These are phyloP conservation scores for Oryza meridionalis DNA, from an alignment of 176 grass and related monocot species.

Conservation along the genomic window DNA sequence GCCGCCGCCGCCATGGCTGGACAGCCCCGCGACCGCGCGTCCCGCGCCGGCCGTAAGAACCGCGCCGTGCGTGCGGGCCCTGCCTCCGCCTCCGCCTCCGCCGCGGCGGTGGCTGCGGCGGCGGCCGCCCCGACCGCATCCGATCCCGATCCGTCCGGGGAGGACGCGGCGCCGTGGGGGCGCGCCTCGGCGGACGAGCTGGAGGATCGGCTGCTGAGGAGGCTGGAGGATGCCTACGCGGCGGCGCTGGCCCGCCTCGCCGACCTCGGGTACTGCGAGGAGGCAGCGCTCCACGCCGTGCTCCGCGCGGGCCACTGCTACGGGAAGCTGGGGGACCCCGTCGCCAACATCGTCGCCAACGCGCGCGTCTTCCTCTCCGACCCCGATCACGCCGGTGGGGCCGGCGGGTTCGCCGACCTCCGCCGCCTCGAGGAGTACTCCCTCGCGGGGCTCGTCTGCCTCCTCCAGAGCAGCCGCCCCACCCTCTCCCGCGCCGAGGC, in stretches of 20 bases:
- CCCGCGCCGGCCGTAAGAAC: constrained; percentile 34
- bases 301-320: constrained; percentile 82
- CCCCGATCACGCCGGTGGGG: constrained; percentile 24
- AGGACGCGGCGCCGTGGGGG: constrained; percentile 51
- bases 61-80: constrained; percentile 36
- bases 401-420: constrained; percentile 72
- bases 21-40: constrained; percentile 44
- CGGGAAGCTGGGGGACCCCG: constrained; percentile 62
- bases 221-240: constrained; percentile 77
- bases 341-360: constrained; percentile 85
- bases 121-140: constrained; percentile 43
- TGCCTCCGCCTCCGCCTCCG: not conserved
- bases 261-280: constrained; percentile 62
- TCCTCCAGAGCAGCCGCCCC: constrained; percentile 75
- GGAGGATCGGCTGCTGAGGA: constrained; percentile 75
- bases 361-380: constrained; percentile 62
- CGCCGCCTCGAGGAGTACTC: constrained; percentile 90
- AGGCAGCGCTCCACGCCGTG: constrained; percentile 75
- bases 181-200: constrained; percentile 69
- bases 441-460: constrained; percentile 78
- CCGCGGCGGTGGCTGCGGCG: not conserved
- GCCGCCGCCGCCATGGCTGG: constrained; percentile 35
- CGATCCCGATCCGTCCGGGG: constrained; percentile 45
- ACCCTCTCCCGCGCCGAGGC: constrained; percentile 76
- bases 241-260: constrained; percentile 68